These are phyloP conservation scores for Leccinum griseonigrum DNA, from an alignment of 1,284 basidiomycete genomes.

Conservation along the genomic window DNA sequence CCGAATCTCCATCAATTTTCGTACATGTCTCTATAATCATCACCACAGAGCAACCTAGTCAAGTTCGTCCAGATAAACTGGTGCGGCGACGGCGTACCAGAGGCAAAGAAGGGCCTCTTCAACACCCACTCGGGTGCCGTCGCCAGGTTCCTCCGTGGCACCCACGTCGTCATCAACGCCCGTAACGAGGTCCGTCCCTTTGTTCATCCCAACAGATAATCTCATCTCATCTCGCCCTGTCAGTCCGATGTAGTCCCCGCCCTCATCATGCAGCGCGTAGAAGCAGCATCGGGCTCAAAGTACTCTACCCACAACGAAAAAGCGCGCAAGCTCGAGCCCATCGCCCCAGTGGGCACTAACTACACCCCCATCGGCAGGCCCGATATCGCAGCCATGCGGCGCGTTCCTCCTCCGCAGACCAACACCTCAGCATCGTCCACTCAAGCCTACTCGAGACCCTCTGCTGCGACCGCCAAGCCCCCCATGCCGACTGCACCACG, in stretches of 20 bases:
- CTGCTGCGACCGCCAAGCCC: conserved; percentile 34
- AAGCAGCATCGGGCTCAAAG: conserved; percentile 89
- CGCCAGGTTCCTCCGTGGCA: conserved; percentile 77
- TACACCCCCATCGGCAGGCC: conserved; percentile 71
- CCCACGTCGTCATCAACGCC: conserved; percentile 91
- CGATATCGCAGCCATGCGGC: conserved; percentile 63
- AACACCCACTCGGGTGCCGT: conserved; percentile 85
- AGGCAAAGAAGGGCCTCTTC: conserved; percentile 90
- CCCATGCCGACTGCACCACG: conserved; percentile 39
- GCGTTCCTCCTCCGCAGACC: conserved; percentile 37
- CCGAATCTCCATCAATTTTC: not conserved
- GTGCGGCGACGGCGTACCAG: conserved; percentile 97
- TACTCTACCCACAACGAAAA: conserved; percentile 78
- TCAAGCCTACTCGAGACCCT: conserved; percentile 22
- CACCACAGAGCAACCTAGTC: conserved; percentile 74
- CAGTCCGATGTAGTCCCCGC: conserved; percentile 80
- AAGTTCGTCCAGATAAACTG: conserved; percentile 93
- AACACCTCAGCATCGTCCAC: not conserved
- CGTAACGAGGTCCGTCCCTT: conserved; percentile 72
- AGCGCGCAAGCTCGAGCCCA: conserved; percentile 62
- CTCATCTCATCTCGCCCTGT: not conserved
- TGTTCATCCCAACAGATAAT: not conserved
- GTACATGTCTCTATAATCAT: not conserved
- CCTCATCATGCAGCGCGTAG: conserved; percentile 84
- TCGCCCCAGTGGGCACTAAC: conserved; percentile 68